Evolutionary conservation across 441 rosid genomes (phyloP).

Genomic region (Aquilaria agallochum): DNA sequence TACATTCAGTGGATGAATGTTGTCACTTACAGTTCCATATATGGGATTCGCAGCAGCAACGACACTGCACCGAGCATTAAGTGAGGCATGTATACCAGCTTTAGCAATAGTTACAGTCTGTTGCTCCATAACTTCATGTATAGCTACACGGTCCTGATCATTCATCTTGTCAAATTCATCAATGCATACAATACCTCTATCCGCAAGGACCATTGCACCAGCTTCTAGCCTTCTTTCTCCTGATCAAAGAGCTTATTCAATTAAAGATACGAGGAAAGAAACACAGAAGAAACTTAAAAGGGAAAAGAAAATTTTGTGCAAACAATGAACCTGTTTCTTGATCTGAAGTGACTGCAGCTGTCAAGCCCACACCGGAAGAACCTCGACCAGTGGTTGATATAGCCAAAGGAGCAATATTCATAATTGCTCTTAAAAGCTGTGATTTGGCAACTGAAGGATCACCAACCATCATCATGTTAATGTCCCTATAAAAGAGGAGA

Average conservation of each 20-base stretch:
- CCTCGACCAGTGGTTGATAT: slow-evolving; percentile 99
- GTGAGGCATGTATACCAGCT: slow-evolving; percentile 99
- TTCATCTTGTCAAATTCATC: slow-evolving; percentile 99
- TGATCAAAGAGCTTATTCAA: slow-evolving; percentile 21
- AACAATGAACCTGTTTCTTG: slow-evolving; percentile 83
- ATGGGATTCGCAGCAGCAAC: slow-evolving; percentile 99
- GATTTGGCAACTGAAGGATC: slow-evolving; percentile 99
- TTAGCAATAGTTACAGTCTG: slow-evolving; percentile 99
- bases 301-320: slow-evolving; percentile 7
- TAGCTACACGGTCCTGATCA: slow-evolving; percentile 99
- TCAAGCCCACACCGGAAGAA: slow-evolving; percentile 98
- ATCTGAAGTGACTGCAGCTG: slow-evolving; percentile 99
- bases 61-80: slow-evolving; percentile 98
- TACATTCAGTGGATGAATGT: neutral
- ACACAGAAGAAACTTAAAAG: no score
- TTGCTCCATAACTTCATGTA: slow-evolving; percentile 99
- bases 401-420: slow-evolving; percentile 97
- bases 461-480: slow-evolving; percentile 99
- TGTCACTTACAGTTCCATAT: slow-evolving; percentile 87
- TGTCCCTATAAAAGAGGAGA: slow-evolving; percentile 52
- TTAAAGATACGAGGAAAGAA: neutral
- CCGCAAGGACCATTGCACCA: slow-evolving; percentile 99
- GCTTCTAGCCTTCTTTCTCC: slow-evolving; percentile 99
- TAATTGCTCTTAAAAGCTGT: slow-evolving; percentile 93
- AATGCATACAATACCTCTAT: slow-evolving; percentile 94